phyloP scores from a whole-genome alignment of 1,284 basidiomycete genomes.

The Melampsora occidentalis region DNA sequence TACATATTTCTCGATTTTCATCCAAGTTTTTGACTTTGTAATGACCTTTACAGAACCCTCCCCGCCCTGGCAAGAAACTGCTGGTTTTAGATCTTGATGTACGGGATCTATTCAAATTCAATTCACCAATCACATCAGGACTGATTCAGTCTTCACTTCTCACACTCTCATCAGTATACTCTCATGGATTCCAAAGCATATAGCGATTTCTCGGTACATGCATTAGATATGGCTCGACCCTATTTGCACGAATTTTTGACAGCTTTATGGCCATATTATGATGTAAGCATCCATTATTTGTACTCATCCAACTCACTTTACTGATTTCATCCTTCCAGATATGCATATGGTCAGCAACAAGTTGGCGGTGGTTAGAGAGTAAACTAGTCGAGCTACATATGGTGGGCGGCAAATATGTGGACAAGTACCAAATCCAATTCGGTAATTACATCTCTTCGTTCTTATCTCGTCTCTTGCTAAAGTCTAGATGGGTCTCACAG shows the following conservation, averaged over 20 bases:
- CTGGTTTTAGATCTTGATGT: constrained; percentile 82
- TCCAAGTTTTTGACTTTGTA: background rate
- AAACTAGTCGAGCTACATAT: constrained; percentile 84
- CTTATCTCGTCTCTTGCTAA: constrained; percentile 57
- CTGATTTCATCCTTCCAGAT: constrained; percentile 60
- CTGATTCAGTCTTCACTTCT: background rate
- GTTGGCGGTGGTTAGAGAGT: constrained; percentile 86
- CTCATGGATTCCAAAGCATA: constrained; percentile 44
- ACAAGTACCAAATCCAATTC: constrained; percentile 61
- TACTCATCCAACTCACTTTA: constrained; percentile 69
- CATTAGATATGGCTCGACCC: constrained; percentile 42
- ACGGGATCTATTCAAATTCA: constrained; percentile 60
- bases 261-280: constrained; percentile 51
- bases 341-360: constrained; percentile 64
- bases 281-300: constrained; percentile 49
- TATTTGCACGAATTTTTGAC: constrained; percentile 70
- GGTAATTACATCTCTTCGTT: constrained; percentile 55
- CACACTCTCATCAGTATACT: constrained; percentile 21
- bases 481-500: constrained; percentile 46
- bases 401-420: constrained; percentile 63
- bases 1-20: background rate
- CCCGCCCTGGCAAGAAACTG: constrained; percentile 69
- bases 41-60: constrained; percentile 31
- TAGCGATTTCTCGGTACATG: constrained; percentile 38
- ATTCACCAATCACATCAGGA: background rate